Evolutionary conservation across 2,329 filamentous ascomycete genomes (phyloP), one percentile per base, ranked within the genome.

Genomic region (Periconia sp.): DNA sequence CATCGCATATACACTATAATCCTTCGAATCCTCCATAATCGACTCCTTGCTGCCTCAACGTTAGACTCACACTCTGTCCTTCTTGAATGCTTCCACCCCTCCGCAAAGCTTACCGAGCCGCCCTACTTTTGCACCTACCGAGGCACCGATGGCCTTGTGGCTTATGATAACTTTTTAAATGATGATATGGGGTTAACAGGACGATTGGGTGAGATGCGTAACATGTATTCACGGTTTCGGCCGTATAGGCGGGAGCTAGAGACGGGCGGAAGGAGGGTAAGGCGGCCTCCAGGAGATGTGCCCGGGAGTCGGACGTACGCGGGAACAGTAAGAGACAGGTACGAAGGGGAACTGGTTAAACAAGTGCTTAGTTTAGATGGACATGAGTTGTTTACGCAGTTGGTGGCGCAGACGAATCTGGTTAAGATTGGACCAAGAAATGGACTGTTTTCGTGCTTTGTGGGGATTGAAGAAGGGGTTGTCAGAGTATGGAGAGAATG

Each of bases 1-100:
- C 82, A 77, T 21, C 84, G 81, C 26, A 81, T 90, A 57, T 78
- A 86, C 64, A 80, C 76, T 28, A 62, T 88, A 28, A 77, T 87
- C 43, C 70, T 84, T 4, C 80, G 82, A 18, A 78, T 89, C 31
- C 70, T 90, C 6, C 81, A 87, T 50, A 77, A 79, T 35, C 84
- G 87, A 23, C 75, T 90, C 2, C 70, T 85, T 33, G 66, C 78
- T 15, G 81, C 83, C 15, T 78, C 83, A 4, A 71, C 79, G 3
- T 70, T 86, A 6, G 71, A 78, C 25, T 79, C 83, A 25, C 82
- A 89, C 59, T 81, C 84, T 40, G 71, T 94, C 26, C 82, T 92
- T 25, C 80, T 95, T 29, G 88, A 92, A 71, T 89, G 87, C 65
- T 92, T 87, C 61, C 88, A 87, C 51, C 89, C 88, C 0, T 82